Evolutionary conservation across 2,329 filamentous ascomycete species (phyloP), one percentile per base, ranked within the genome.

Genomic region (Colletotrichum sp.): DNA sequence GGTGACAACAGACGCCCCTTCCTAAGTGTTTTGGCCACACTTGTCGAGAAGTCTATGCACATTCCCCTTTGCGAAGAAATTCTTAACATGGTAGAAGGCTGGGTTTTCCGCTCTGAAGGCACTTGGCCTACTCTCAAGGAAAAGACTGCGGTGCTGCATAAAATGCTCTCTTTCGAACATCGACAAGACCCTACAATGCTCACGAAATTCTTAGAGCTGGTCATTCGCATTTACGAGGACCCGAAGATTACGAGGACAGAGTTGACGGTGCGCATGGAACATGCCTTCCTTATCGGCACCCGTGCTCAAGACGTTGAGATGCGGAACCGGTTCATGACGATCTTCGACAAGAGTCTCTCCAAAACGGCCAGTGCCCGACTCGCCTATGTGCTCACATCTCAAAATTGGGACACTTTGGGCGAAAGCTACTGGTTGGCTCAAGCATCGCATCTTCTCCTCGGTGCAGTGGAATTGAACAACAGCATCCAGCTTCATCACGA

Each of bases 391-490:
- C 91, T 99, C 71, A 93, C 93, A 1, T 94, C 95, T 28, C 98
- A 99, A 83, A 99, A 99, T 80, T 99, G 97, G 97, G 96, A 99
- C 83, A 98, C 95, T 0, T 89, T 99, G 64, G 93, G 93, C 3
- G 97, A 99, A 80, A 98, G 95, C 2, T 99, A 98, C 86, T 99
- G 98, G 98, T 88, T 99, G 66, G 94, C 96, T 55, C 97, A 99
- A 85, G 96, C 98, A 39, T 96, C 96, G 21, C 97, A 99, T 81
- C 89, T 99, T 55, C 92, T 99, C 72, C 92, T 99, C 78, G 96
- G 97, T 18, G 96, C 95, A 8, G 91, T 99, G 57, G 97, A 99
- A 83, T 93, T 95, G 89, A 95, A 94, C 79, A 90, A 91, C n/a
- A 89, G 91, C 16, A 92, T 95, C 34, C 94, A 95, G 79, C 89